Evolutionary conservation across 345 rosid genomes (phyloP), one percentile per base, ranked within the genome.

Genomic region (Murraya koenigii): DNA sequence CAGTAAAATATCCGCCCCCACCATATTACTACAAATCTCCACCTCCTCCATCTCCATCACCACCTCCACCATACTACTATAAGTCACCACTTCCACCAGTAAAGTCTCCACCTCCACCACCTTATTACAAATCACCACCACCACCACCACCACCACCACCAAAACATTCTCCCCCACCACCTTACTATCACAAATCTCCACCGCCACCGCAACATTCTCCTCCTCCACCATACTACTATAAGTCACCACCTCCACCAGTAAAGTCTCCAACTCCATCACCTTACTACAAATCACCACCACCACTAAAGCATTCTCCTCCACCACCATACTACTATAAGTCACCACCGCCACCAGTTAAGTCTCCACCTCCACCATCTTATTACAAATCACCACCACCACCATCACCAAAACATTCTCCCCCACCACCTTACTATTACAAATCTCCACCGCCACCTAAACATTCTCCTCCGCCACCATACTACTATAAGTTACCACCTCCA

Each of bases 281-380:
- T 44, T 55, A 71, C 47, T 78, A 78, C 0, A 10, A 55, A 4
- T 78, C 76, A 0, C 80, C 81, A 0, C 60, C 75, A 0, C 62
- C 74, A 0, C 8, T n/a, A 0, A 36, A 71, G 0, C n/a, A n/a
- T n/a, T 74, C 77, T 1, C 81, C 77, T 0, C 84, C 79, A 0
- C 87, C 85, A 1, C 80, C 80, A 0, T 58, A 44, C 9, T 56
- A 71, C 23, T 76, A 72, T 28, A 19, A 38, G 5, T 72, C 82
- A 2, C 84, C 86, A 0, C 85, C 82, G 3, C 77, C 85, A 0
- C 83, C 85, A 0, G 22, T 22, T 9, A 17, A 38, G 0, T 78
- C 77, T 5, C 78, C 78, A 0, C 86, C 79, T 0, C 83, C 81
- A 1, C 80, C 82, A 0, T 78, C 77, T 9, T 28, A 65, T 28